Conservation (phyloP, 768 basidiomycete species). For the Lentinula aciculospora region DNA sequence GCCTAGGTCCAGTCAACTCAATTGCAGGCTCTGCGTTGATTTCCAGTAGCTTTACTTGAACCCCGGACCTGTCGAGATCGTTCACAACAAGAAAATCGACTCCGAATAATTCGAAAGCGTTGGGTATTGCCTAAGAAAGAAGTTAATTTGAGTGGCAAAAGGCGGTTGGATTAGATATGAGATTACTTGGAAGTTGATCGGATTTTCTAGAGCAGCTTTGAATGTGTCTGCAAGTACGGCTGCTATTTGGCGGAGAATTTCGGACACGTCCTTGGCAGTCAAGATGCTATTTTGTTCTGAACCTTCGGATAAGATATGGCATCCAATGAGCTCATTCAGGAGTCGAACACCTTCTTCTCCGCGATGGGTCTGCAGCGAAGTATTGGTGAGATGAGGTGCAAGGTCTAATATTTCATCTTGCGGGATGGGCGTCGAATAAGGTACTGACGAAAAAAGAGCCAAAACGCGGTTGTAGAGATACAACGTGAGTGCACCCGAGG, state of each 20-base stretch:
- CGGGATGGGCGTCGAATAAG: constrained; percentile 49
- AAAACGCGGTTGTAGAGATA: constrained; percentile 81
- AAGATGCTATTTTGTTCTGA: constrained; percentile 15
- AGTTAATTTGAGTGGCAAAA: neutral
- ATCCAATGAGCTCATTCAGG: constrained; percentile 74
- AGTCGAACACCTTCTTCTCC: constrained; percentile 72
- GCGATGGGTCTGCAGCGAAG: constrained; percentile 68
- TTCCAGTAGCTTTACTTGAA: constrained; percentile 76
- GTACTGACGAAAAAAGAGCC: constrained; percentile 78
- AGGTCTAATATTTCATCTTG: constrained; percentile 38
- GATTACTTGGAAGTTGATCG: constrained; percentile 78
- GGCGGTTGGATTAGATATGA: neutral
- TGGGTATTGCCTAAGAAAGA: constrained; percentile 62
- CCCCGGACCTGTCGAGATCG: constrained; percentile 19
- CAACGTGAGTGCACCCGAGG: constrained; percentile 69
- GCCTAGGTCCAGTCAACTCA: constrained; percentile 80
- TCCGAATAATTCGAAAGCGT: constrained; percentile 94
- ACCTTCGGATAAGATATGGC: constrained; percentile 39
- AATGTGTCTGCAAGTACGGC: constrained; percentile 75
- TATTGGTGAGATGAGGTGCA: constrained; percentile 84
- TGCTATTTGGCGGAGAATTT: constrained; percentile 58
- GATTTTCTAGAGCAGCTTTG: constrained; percentile 76
- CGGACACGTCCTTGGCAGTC: constrained; percentile 25
- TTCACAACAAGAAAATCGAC: constrained; percentile 83
- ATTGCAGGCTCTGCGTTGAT: constrained; percentile 96